These are phyloP conservation scores for Zygosaccharomyces kombuchaensis DNA, from an alignment of 805 yeast genomes.

Conservation along the genomic window DNA sequence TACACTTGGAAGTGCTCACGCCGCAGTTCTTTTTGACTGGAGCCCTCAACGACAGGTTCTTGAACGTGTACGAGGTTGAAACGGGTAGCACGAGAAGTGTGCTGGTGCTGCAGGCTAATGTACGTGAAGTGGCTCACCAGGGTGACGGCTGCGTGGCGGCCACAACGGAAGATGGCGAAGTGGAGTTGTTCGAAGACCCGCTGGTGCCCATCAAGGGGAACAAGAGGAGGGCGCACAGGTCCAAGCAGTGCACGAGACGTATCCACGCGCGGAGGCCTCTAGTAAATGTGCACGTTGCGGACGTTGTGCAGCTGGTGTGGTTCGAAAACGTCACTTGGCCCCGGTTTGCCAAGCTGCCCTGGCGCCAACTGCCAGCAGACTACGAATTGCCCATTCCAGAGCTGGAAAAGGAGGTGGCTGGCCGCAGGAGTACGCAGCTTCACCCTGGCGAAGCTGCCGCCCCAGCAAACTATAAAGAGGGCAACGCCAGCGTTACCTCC, in stretches of 20 bases:
- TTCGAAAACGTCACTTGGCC: conserved; percentile 44
- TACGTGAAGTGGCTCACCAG: conserved; percentile 40
- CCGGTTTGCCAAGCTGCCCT: conserved; percentile 33
- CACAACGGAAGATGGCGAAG: conserved; percentile 67
- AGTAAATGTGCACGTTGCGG: conserved; percentile 53
- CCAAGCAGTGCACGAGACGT: conserved; percentile 47
- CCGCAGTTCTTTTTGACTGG: conserved; percentile 55
- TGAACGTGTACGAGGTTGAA: conserved; percentile 54
- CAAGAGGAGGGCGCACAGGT: conserved; percentile 48
- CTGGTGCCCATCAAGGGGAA: conserved; percentile 29
- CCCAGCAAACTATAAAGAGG: conserved; percentile 55
- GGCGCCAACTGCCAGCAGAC: conserved; percentile 7
- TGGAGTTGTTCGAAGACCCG: conserved; percentile 69
- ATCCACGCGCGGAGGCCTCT: conserved; percentile 24
- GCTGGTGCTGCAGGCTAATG: conserved; percentile 65
- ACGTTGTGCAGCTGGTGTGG: conserved; percentile 54
- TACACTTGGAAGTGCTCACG: conserved; percentile 39
- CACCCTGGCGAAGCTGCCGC: conserved; percentile 46
- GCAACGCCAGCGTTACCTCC: conserved; percentile 53
- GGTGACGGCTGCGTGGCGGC: conserved; percentile 37
- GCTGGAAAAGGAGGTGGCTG: conserved; percentile 17
- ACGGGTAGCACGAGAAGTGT: conserved; percentile 46
- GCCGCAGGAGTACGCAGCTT: neutral
- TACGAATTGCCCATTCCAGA: neutral
- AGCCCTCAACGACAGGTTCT: conserved; percentile 76